phyloP scores from a whole-genome alignment of 1,284 basidiomycete species.

The Takashimella tepidaria region DNA sequence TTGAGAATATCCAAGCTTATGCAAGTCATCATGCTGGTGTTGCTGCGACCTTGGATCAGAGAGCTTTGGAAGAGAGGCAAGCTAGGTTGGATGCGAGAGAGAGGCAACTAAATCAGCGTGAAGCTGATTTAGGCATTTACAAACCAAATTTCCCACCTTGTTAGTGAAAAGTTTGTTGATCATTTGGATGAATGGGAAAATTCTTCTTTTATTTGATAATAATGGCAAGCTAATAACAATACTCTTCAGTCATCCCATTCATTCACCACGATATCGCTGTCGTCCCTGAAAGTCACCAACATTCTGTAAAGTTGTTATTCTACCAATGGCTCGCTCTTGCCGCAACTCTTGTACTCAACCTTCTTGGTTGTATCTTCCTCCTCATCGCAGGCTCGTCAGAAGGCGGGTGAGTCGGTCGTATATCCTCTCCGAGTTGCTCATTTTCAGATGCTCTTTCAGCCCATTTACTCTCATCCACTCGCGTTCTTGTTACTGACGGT shows the following conservation, averaged over 20 bases:
- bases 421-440: no score
- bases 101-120: slow-evolving; percentile 26
- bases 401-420: slow-evolving; percentile 54
- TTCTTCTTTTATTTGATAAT: no score
- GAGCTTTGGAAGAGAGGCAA: slow-evolving; percentile 24
- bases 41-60: not conserved
- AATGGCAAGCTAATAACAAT: no score
- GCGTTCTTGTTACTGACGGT: slow-evolving; percentile 7
- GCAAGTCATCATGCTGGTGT: slow-evolving; percentile 1
- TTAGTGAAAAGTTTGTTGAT: slow-evolving; percentile 26
- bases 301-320: slow-evolving; percentile 74
- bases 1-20: slow-evolving; percentile 17
- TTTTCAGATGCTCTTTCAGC: no score
- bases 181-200: no score
- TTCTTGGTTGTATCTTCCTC: slow-evolving; percentile 83
- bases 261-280: slow-evolving; percentile 87
- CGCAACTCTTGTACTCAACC: slow-evolving; percentile 76
- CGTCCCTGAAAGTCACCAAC: slow-evolving; percentile 79
- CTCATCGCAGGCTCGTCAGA: slow-evolving; percentile 69
- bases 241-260: slow-evolving; percentile 71
- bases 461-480: slow-evolving; percentile 28
- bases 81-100: slow-evolving; percentile 33
- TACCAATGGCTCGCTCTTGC: slow-evolving; percentile 79
- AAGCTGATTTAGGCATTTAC: slow-evolving; percentile 28
- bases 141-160: slow-evolving; percentile 48